Evolutionary conservation across 2,329 filamentous ascomycete species (phyloP).

Genomic region (Exophiala calicioides): DNA sequence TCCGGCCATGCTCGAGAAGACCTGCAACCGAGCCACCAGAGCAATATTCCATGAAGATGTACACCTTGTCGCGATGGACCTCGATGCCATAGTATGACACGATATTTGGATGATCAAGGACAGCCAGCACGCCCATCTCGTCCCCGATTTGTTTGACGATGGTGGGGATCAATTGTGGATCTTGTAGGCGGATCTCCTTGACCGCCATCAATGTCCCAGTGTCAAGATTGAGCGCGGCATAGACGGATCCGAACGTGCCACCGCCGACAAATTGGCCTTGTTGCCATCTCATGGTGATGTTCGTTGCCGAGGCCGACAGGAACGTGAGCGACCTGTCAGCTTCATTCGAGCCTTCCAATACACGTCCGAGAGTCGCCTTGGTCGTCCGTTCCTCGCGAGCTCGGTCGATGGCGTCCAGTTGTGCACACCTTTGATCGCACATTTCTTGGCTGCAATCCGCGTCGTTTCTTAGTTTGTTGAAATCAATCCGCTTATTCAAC

Average conservation of each 20-base stretch:
- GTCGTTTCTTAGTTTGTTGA: constrained; percentile 73
- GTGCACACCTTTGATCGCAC: constrained; percentile 71
- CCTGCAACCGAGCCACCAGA: constrained; percentile 89
- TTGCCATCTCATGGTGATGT: constrained; percentile 95
- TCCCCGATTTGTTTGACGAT: constrained; percentile 93
- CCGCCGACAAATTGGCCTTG: constrained; percentile 98
- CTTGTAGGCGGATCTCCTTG: constrained; percentile 95
- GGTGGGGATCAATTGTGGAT: constrained; percentile 91
- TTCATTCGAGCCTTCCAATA: constrained; percentile 92
- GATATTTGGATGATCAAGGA: constrained; percentile 95
- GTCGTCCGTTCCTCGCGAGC: constrained; percentile 76
- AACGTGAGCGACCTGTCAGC: constrained; percentile 93
- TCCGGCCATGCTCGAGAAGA: constrained; percentile 89
- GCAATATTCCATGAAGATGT: constrained; percentile 99
- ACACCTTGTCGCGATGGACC: constrained; percentile 97
- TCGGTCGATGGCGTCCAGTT: constrained; percentile 75
- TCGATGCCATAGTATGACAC: constrained; percentile 98
- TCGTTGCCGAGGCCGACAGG: constrained; percentile 89
- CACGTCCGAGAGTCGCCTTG: constrained; percentile 81
- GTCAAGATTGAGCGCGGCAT: constrained; percentile 95
- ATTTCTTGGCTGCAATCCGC: constrained; percentile 79
- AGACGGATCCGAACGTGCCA: constrained; percentile 95
- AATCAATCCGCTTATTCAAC: constrained; percentile 71
- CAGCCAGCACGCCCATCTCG: constrained; percentile 94
- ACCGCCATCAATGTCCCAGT: constrained; percentile 96